These are phyloP conservation scores for Biscutella laevigata DNA, from an alignment of 441 rosid species.

Conservation along the genomic window DNA sequence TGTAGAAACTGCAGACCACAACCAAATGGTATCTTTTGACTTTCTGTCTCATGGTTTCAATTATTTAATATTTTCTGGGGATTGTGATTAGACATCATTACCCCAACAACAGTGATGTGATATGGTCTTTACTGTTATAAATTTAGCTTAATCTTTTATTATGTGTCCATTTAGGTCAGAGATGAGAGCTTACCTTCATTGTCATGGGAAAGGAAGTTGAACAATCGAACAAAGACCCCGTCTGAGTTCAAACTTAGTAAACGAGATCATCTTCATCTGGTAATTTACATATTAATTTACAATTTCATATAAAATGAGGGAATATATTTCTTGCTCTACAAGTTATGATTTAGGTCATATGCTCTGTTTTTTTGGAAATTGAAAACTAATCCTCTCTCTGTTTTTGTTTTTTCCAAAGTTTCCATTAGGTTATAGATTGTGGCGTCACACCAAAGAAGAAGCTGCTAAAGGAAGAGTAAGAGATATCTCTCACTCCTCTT, in stretches of 20 bases:
- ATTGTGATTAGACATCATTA: background rate
- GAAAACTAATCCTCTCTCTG: conserved; percentile 4
- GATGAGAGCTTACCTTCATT: conserved; percentile 42
- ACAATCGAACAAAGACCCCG: conserved; percentile 37
- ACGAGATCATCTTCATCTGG: conserved; percentile 52
- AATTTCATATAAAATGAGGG: too few species aligned
- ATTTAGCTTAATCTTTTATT: background rate
- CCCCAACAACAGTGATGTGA: background rate
- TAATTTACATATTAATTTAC: too few species aligned
- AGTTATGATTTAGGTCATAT: conserved; percentile 6
- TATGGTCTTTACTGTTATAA: background rate
- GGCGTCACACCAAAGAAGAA: conserved; percentile 51
- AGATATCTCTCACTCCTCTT: background rate
- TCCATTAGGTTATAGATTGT: conserved; percentile 54
- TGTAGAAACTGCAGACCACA: conserved; percentile 12
- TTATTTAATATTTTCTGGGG: background rate
- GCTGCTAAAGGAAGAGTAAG: conserved; percentile 66
- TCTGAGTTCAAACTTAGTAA: conserved; percentile 33
- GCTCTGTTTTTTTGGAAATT: conserved; percentile 13
- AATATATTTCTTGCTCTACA: conserved; percentile 10
- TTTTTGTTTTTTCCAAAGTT: conserved; percentile 35
- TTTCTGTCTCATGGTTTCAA: background rate
- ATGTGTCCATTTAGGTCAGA: conserved; percentile 34
- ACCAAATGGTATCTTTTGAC: conserved; percentile 17
- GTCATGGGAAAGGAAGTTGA: conserved; percentile 65